Evolutionary conservation across 2,329 filamentous ascomycete genomes (phyloP).

Genomic region (Cytospora piceae): DNA sequence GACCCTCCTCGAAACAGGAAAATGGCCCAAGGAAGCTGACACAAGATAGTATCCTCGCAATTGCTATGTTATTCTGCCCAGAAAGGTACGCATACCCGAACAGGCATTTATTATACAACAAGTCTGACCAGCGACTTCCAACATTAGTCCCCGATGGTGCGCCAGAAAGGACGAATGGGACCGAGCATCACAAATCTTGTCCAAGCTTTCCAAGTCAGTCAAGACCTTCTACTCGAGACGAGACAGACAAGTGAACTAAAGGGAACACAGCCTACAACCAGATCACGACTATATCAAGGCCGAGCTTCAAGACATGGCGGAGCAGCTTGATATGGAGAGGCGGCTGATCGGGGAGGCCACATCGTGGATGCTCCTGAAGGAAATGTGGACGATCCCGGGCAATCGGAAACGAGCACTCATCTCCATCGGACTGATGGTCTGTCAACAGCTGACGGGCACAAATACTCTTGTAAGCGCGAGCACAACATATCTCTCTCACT

Average conservation of each 20-base stretch:
- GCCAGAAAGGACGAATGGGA: conserved; percentile 72
- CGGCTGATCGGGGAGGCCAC: conserved; percentile 57
- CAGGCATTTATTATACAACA: not conserved
- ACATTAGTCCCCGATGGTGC: conserved; percentile 65
- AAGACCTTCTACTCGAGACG: not conserved
- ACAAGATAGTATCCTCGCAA: conserved; percentile 50
- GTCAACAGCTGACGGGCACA: conserved; percentile 29
- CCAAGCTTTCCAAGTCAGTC: conserved; percentile 50
- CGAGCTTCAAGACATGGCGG: conserved; percentile 64
- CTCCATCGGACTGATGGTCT: conserved; percentile 55
- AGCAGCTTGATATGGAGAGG: conserved; percentile 65
- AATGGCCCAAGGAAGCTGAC: conserved; percentile 8
- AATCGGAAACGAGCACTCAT: conserved; percentile 69
- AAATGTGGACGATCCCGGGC: conserved; percentile 63
- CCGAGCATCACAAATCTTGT: conserved; percentile 58
- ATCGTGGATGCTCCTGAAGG: conserved; percentile 62
- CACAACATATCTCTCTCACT: not conserved
- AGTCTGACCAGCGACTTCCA: conserved; percentile 34
- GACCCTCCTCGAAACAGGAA: not conserved
- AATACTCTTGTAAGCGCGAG: not conserved
- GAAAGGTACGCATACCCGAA: conserved; percentile 42
- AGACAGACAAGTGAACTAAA: not conserved
- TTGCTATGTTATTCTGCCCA: conserved; percentile 63
- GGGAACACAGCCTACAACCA: not conserved
- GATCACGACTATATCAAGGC: conserved; percentile 58